These are phyloP conservation scores for Aspergillus sergii DNA, from an alignment of 2,329 filamentous ascomycete species.

Conservation along the genomic window DNA sequence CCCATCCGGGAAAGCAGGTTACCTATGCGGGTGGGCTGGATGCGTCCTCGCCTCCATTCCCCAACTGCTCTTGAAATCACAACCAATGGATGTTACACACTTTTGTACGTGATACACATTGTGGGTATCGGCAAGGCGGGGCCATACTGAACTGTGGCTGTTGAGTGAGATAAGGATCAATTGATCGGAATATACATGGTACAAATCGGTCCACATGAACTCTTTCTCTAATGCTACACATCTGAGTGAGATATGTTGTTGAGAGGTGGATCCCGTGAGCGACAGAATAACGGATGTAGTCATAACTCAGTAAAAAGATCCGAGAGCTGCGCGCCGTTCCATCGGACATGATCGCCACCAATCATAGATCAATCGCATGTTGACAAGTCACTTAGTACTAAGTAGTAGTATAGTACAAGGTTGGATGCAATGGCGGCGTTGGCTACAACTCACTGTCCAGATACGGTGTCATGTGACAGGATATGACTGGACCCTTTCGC, in stretches of 20 bases:
- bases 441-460: background rate
- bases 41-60: constrained; percentile 8
- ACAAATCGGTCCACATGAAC: background rate
- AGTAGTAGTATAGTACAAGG: too few species aligned
- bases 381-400: background rate
- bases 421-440: background rate
- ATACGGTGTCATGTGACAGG: background rate
- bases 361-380: background rate
- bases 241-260: background rate
- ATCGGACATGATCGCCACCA: background rate
- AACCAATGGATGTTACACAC: background rate
- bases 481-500: background rate
- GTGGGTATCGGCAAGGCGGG: background rate
- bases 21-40: constrained; percentile 11
- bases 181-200: background rate
- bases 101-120: background rate
- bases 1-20: constrained; percentile 11
- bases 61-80: constrained; percentile 7
- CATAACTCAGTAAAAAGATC: too few species aligned
- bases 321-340: background rate
- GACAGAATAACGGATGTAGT: too few species aligned
- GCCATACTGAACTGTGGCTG: background rate
- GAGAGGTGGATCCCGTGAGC: too few species aligned
- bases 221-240: background rate
- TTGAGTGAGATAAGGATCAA: background rate